Evolutionary conservation across 2,329 filamentous ascomycete genomes (phyloP).

Genomic region (Aspergillus candidus): DNA sequence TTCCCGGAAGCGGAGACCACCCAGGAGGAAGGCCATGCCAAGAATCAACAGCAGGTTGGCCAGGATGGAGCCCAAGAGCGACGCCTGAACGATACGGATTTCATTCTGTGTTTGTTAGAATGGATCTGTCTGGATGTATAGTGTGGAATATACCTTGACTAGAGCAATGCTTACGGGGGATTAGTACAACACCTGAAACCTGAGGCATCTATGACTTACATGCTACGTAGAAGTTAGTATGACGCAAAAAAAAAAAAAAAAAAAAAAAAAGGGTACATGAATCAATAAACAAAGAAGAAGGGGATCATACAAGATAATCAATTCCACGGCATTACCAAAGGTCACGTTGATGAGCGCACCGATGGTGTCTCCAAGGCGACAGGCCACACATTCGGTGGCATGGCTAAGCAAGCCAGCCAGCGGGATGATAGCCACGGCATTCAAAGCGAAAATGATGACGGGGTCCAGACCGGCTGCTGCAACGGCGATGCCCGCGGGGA

Average conservation of each 20-base stretch:
- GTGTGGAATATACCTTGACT: slow-evolving; percentile 49
- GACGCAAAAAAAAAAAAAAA: slow-evolving; percentile 11
- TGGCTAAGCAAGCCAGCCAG: slow-evolving; percentile 65
- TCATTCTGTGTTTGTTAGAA: slow-evolving; percentile 47
- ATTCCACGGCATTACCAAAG: slow-evolving; percentile 71
- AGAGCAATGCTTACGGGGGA: slow-evolving; percentile 59
- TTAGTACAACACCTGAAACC: no score
- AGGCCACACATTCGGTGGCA: slow-evolving; percentile 69
- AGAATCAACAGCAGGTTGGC: slow-evolving; percentile 83
- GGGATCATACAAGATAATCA: slow-evolving; percentile 59
- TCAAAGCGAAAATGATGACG: slow-evolving; percentile 64
- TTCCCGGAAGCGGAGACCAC: slow-evolving; percentile 79
- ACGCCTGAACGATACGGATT: slow-evolving; percentile 87
- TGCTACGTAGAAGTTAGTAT: slow-evolving; percentile 32
- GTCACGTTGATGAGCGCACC: slow-evolving; percentile 70
- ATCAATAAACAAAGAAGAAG: slow-evolving; percentile 27
- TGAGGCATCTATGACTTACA: slow-evolving; percentile 42
- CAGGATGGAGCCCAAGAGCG: slow-evolving; percentile 80
- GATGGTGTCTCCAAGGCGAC: slow-evolving; percentile 64
- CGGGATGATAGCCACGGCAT: slow-evolving; percentile 69
- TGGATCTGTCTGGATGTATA: background rate
- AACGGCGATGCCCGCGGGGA: slow-evolving; percentile 36
- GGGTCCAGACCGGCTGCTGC: slow-evolving; percentile 44
- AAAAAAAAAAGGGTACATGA: background rate
- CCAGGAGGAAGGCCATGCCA: slow-evolving; percentile 85